Evolutionary conservation across 2,329 filamentous ascomycete genomes (phyloP), one percentile per base, ranked within the genome.

Genomic region (Davidsoniella eucalypti): DNA sequence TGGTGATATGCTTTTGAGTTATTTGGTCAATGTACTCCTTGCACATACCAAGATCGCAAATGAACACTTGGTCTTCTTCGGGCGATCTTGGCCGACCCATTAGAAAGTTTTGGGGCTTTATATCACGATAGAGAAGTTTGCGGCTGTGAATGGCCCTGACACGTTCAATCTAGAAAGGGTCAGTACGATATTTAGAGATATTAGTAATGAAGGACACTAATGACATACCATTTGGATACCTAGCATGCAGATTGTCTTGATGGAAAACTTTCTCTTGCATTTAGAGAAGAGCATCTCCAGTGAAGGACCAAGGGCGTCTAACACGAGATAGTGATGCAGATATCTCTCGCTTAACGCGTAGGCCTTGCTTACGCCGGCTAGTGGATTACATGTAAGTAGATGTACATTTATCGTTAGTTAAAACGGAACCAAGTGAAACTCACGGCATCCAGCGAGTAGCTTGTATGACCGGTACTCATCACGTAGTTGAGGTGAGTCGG

Each of bases 61-160:
- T 39, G 33, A 42, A 50, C 18, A 53, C 42, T n/a, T 50, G 29
- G 33, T 49, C 18, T 23, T 36, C 44, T 14, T 46, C 47, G 12
- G 36, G 41, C 6, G 46, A 45, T 12, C 42, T 29, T n/a, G 51
- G 25, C 23, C 26, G 47, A 42, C 51, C 47, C 33, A 94, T 67
- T 5, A 94, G 70, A 58, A 87, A 94, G 58, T 94, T 94, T 61
- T 82, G 87, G 2, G 87, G 87, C 62, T 94, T 94, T 29, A 94
- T 69, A 61, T 94, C 87, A 52, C 87, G 78, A 61, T 94, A 87
- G 37, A 94, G 90, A 63, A 92, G 94, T 55, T 84, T 86, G 57
- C 47, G 51, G 12, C 44, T 42, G 38, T 53, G 51, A 14, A 53
- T 48, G 36, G 47, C 45, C 10, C 48, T 38, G 16, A 53, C 38